phyloP scores from a whole-genome alignment of 768 basidiomycete species.

The Leccinum uliginosum region DNA sequence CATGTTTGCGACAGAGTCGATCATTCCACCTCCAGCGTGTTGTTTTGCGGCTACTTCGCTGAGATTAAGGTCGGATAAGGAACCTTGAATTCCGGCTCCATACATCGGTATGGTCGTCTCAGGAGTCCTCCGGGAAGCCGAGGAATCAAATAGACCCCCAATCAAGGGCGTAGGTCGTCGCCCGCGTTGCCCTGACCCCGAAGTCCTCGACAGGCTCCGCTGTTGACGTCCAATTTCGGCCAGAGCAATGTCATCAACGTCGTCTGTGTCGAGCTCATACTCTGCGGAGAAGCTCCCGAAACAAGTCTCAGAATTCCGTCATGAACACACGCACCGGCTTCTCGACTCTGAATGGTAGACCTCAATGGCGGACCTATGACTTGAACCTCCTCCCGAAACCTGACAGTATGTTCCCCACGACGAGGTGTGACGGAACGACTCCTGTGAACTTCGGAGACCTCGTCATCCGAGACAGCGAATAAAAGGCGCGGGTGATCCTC shows the following conservation, averaged over 20 bases:
- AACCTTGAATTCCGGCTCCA: slow-evolving; percentile 30
- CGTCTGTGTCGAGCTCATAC: slow-evolving; percentile 82
- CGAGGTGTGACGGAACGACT: slow-evolving; percentile 34
- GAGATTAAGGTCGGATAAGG: slow-evolving; percentile 42
- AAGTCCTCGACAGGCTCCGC: slow-evolving; percentile 17
- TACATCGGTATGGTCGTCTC: slow-evolving; percentile 54
- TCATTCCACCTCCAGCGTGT: slow-evolving; percentile 64
- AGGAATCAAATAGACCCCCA: slow-evolving; percentile 69
- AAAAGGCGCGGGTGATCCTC: slow-evolving; percentile 33
- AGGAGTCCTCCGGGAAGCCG: slow-evolving; percentile 48
- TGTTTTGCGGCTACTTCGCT: slow-evolving; percentile 68
- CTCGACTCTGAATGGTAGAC: slow-evolving; percentile 73
- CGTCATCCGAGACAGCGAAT: slow-evolving; percentile 53
- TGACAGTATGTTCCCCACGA: slow-evolving; percentile 45
- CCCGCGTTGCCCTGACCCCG: slow-evolving; percentile 34
- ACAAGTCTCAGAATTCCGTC: background rate
- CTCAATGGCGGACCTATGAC: slow-evolving; percentile 64
- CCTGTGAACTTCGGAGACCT: slow-evolving; percentile 41
- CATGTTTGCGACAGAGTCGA: slow-evolving; percentile 89
- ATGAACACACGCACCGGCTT: slow-evolving; percentile 67
- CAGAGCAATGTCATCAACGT: slow-evolving; percentile 55
- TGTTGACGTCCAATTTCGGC: slow-evolving; percentile 30
- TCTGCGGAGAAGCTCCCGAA: slow-evolving; percentile 40
- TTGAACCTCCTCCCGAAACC: slow-evolving; percentile 67
- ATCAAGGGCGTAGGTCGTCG: slow-evolving; percentile 73